phyloP scores from a whole-genome alignment of 345 rosid species.

The Corchorus olitorius region DNA sequence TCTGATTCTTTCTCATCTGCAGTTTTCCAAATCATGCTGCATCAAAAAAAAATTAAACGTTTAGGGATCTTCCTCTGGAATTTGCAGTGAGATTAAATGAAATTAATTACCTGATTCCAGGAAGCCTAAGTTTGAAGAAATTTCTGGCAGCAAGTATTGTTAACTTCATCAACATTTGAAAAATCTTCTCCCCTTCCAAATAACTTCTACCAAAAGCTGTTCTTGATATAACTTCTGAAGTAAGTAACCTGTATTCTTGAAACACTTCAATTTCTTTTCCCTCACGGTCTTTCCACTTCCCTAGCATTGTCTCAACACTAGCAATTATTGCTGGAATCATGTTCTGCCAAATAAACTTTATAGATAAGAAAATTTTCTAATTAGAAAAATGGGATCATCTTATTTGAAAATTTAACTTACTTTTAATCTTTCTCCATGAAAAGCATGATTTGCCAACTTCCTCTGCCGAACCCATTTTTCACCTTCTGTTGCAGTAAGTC shows the following conservation, averaged over 20 bases:
- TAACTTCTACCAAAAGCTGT: slow-evolving; percentile 58
- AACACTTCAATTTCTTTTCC: slow-evolving; percentile 42
- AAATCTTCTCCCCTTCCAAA: slow-evolving; percentile 41
- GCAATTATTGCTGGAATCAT: slow-evolving; percentile 41
- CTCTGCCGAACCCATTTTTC: slow-evolving; percentile 49
- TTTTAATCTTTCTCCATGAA: slow-evolving; percentile 48
- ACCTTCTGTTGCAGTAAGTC: slow-evolving; percentile 29
- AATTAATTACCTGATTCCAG: slow-evolving; percentile 34
- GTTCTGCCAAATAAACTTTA: slow-evolving; percentile 16
- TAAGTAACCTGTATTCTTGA: slow-evolving; percentile 40
- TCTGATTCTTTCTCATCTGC: slow-evolving; percentile 25
- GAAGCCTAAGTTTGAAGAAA: slow-evolving; percentile 21
- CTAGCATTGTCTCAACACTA: slow-evolving; percentile 46
- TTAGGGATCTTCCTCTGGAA: too few relatives aligned
- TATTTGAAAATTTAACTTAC: slow-evolving; percentile 6
- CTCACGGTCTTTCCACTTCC: slow-evolving; percentile 38
- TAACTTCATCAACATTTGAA: slow-evolving; percentile 20
- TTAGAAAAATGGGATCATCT: not conserved
- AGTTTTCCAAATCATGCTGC: slow-evolving; percentile 28
- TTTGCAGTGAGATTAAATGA: not conserved
- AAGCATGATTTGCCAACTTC: slow-evolving; percentile 47
- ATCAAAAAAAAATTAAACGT: not conserved
- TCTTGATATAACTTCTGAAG: slow-evolving; percentile 49
- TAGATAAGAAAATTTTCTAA: not conserved
- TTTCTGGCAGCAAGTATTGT: not conserved